Evolutionary conservation across 2,329 filamentous ascomycete genomes (phyloP).

Genomic region (Cercospora sp.): DNA sequence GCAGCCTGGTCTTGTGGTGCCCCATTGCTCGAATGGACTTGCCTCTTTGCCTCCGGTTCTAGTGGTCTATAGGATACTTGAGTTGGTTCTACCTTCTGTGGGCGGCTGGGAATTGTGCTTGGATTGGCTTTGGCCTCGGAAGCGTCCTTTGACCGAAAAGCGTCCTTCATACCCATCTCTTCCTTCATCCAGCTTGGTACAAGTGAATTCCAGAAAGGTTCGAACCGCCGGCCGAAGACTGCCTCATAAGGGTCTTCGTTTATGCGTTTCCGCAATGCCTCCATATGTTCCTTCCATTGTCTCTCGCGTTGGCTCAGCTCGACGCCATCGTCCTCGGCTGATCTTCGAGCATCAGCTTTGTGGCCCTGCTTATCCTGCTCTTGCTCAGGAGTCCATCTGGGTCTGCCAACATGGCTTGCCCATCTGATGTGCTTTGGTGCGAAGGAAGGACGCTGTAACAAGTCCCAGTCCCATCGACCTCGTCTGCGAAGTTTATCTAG

Average conservation of each 20-base stretch:
- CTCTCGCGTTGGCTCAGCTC: constrained; percentile 36
- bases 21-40: constrained; percentile 10
- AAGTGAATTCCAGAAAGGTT: constrained; percentile 38
- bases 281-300: constrained; percentile 39
- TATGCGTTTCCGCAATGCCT: constrained; percentile 38
- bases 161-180: constrained; percentile 29
- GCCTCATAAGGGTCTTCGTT: constrained; percentile 46
- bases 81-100: background rate
- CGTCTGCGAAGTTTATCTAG: constrained; percentile 35
- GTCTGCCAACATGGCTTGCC: constrained; percentile 32
- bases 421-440: constrained; percentile 33
- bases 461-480: constrained; percentile 37
- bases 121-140: constrained; percentile 12
- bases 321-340: constrained; percentile 24
- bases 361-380: constrained; percentile 22
- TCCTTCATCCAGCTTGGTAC: constrained; percentile 37
- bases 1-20: background rate
- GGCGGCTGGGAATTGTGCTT: constrained; percentile 5
- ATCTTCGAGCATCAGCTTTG: constrained; percentile 18
- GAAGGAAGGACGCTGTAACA: constrained; percentile 31
- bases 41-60: constrained; percentile 13
- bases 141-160: constrained; percentile 21
- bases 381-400: constrained; percentile 23
- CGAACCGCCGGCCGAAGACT: constrained; percentile 45
- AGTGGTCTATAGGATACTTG: constrained; percentile 14